Percentiles rank a stretch among this genome's conserved stretches.
phyloP scores from a whole-genome alignment of 345 rosid genomes.

The Camelina hispida region DNA sequence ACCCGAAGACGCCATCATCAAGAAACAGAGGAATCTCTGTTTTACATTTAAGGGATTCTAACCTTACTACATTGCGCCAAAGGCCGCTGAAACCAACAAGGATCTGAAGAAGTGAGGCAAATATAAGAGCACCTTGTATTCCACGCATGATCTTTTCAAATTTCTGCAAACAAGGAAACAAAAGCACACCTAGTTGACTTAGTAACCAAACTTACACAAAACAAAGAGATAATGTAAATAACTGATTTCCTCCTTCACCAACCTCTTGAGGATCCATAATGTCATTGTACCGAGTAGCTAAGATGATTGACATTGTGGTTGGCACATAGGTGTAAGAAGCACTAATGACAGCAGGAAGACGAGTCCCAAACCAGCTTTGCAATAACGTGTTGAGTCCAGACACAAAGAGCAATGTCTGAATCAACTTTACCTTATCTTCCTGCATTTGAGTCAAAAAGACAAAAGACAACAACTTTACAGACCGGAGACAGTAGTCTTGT shows the following conservation, averaged over 20 bases:
- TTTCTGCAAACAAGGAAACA: conserved; percentile 52
- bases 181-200: neutral
- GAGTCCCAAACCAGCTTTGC: conserved; percentile 77
- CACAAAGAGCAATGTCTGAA: conserved; percentile 87
- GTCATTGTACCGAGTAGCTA: conserved; percentile 81
- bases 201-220: neutral
- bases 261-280: conserved; percentile 82
- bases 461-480: conserved; percentile 13
- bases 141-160: conserved; percentile 89
- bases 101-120: conserved; percentile 83
- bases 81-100: conserved; percentile 91
- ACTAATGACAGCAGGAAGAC: conserved; percentile 88
- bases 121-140: conserved; percentile 79
- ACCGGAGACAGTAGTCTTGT: neutral
- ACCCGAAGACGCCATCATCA: neutral
- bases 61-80: conserved; percentile 91
- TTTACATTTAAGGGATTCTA: neutral
- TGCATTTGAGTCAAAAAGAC: conserved; percentile 33
- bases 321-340: conserved; percentile 83
- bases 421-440: conserved; percentile 92
- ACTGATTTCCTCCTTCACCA: neutral
- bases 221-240: neutral
- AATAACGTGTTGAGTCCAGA: conserved; percentile 81
- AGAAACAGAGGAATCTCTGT: conserved; percentile 11
- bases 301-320: conserved; percentile 71